Evolutionary conservation across 1,284 basidiomycete genomes (phyloP), one percentile per base, ranked within the genome.

Genomic region (Ganoderma leucocontextum): DNA sequence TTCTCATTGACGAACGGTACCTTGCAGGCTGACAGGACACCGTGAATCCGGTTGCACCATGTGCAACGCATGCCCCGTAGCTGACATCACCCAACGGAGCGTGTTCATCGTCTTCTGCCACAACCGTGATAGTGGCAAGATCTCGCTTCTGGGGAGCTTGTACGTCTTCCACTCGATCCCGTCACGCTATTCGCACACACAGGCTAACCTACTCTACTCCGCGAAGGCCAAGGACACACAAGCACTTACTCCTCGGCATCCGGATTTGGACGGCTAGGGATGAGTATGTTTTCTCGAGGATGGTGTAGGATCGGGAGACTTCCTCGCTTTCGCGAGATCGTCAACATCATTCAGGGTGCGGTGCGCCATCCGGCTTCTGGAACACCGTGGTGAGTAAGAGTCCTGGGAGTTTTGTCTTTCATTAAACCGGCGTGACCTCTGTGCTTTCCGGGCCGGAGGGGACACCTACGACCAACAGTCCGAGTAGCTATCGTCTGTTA

Each of bases 291-390:
- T 57, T 22, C 47, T 49, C 42, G 52, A 64, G 55, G 41, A 53
- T 41, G 13, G 12, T 49, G 47, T 22, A 39, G 19, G 22, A 39
- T 17, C 36, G 44, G 55, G n/a, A 35, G 61, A 41, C 35, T 58
- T 59, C 53, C 53, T 66, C 25, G 65, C 60, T 35, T 44, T n/a
- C n/a, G 55, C 60, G 61, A 66, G 65, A 66, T 66, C 53, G 41
- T 61, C 65, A 61, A 62, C 41, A 59, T 38, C 53, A 29, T 29
- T 29, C 29, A 57, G n/a, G 7, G 41, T 61, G 41, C 42, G 35
- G 35, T 63, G 55, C 65, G 65, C 61, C 65, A 42, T 59, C 38
- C 55, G 61, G 41, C 61, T 66, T 66, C 65, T 66, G n/a, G 38
- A 47, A 59, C 25, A 60, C 57, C 53, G 65, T 57, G 53, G 33